Base-by-base conservation (phyloP, 2,329 filamentous ascomycete genomes). In the Beauveria caledonica region DNA sequence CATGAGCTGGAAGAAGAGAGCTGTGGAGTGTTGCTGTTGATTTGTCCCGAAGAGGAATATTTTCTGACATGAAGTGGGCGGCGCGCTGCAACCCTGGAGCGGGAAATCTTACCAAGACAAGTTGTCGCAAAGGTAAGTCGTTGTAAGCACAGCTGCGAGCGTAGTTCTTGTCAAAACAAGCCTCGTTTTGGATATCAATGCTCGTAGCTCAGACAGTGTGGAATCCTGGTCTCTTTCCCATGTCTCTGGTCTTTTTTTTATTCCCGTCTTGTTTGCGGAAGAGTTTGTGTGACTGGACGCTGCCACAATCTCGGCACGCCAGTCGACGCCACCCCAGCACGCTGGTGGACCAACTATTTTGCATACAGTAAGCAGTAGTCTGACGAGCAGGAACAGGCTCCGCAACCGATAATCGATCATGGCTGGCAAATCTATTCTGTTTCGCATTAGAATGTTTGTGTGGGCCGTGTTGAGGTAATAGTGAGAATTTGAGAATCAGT, bases 281-380 rank as follows among this genome's bases (percentile, higher is more conserved):
- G 7, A 33, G n/a, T 13, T 1, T 46, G n/a, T 33, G 54, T 56
- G 54, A 15, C 54, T 33, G 13, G 25, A 36, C 46, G n/a, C 42
- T 25, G 29, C 27, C n/a, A 25, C 13, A 11, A 36, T 5, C 33
- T 15, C 15, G 23, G 25, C 7, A 25, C 21, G 25, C 7, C 11
- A 49, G 23, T 17, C 46, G 15, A 29, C 15, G 9, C 50, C 13
- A 52, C 49, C 5, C 44, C 11, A 2, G 15, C 13, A 5, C 21
- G 21, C 50, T 7, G 5, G 17, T 53, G 33, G 42, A 36, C 13
- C 40, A 29, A 21, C 17, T 4, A 11, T 5, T 54, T 10, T 5
- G 13, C 23, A 48, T 10, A 51, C 44, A 58, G 56, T 58, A 58
- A 58, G 56, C 56, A 51, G 56, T 50, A 51, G 51, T 58, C 56